phyloP scores from a whole-genome alignment of 768 basidiomycete genomes.

The Heimioporus sp. region DNA sequence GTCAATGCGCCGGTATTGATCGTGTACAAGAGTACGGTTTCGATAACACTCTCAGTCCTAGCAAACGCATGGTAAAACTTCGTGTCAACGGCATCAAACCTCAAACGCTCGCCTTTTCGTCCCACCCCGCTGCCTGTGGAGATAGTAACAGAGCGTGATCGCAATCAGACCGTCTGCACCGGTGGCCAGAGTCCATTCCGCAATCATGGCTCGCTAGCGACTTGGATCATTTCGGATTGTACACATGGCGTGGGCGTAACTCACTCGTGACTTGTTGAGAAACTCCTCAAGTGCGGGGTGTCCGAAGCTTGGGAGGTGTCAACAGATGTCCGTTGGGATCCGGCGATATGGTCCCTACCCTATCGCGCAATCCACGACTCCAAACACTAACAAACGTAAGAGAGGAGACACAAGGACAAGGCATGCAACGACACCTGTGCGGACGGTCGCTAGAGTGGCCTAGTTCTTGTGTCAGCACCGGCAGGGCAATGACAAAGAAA shows the following conservation, averaged over 20 bases:
- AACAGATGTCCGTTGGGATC: neutral
- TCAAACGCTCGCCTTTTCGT: neutral
- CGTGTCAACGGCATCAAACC: no score
- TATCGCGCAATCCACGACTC: conserved; percentile 2
- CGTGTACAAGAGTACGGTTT: conserved; percentile 16
- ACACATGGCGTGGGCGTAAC: neutral
- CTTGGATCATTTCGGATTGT: neutral
- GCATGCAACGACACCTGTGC: conserved; percentile 3
- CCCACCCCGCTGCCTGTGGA: conserved; percentile 8
- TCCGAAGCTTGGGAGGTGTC: conserved; percentile 2
- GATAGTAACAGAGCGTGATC: conserved; percentile 9
- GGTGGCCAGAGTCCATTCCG: conserved; percentile 10
- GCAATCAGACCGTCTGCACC: conserved; percentile 7
- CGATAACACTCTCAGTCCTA: conserved; percentile 16
- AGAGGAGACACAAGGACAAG: neutral
- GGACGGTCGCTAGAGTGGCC: conserved; percentile 6
- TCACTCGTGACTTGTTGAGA: conserved; percentile 3
- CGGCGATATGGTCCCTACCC: neutral
- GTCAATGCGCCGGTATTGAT: conserved; percentile 16
- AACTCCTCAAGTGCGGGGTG: neutral
- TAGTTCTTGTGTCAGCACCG: neutral
- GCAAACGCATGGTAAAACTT: neutral
- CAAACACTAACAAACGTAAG: conserved; percentile 7
- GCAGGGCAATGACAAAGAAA: neutral
- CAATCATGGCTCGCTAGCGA: conserved; percentile 12